These are phyloP conservation scores for Linanthus parryae DNA, from an alignment of 148 eudicot species.

Conservation along the genomic window DNA sequence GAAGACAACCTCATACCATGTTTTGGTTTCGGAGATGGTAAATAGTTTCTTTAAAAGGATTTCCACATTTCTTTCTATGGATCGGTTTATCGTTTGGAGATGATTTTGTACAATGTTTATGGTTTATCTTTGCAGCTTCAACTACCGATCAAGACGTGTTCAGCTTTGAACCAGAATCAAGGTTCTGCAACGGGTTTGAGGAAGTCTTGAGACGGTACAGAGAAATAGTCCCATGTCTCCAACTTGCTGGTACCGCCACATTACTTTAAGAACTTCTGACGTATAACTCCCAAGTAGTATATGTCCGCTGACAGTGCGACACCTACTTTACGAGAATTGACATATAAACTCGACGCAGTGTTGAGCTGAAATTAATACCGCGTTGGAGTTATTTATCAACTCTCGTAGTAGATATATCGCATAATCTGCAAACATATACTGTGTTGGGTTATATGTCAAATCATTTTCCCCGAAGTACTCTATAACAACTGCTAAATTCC, in stretches of 20 bases:
- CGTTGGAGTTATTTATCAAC: too few species aligned
- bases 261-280: not conserved
- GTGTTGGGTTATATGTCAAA: too few species aligned
- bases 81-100: not conserved
- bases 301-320: not conserved
- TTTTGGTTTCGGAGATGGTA: constrained; percentile 92
- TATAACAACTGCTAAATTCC: too few species aligned
- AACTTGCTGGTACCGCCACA: constrained; percentile 52
- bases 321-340: not conserved
- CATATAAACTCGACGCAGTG: too few species aligned
- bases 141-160: constrained; percentile 79
- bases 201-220: constrained; percentile 57
- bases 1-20: constrained; percentile 87
- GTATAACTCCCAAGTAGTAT: not conserved
- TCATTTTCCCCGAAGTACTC: too few species aligned
- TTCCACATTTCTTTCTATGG: not conserved
- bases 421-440: too few species aligned
- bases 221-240: constrained; percentile 61
- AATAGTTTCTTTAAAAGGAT: not conserved
- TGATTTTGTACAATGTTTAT: not conserved
- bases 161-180: constrained; percentile 48
- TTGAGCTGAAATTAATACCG: too few species aligned
- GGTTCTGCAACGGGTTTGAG: constrained; percentile 71
- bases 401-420: too few species aligned
- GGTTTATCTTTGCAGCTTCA: constrained; percentile 35